These are phyloP conservation scores for Trypanosoma lewisi DNA, from an alignment of 208 protist species.

Conservation along the genomic window DNA sequence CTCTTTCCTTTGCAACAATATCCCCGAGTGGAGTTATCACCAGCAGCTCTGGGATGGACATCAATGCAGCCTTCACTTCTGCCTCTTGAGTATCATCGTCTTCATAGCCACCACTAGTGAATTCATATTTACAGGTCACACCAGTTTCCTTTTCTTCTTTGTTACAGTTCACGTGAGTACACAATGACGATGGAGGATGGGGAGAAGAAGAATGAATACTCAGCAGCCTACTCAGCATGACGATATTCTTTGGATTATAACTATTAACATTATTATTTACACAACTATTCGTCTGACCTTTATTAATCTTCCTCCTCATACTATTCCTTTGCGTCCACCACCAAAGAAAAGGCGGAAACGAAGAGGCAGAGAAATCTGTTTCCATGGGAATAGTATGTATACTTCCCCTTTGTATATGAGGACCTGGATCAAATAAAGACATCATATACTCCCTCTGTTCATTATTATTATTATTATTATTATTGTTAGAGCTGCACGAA, in stretches of 20 bases:
- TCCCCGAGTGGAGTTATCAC: constrained; percentile 3
- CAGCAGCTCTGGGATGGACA: constrained; percentile 6
- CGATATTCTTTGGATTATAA: too few relatives aligned
- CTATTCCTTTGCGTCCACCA: constrained; percentile 16
- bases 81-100: background rate
- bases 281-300: background rate
- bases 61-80: background rate
- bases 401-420: constrained; percentile 11
- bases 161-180: background rate
- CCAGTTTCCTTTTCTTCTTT: too few relatives aligned
- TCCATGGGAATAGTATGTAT: constrained; percentile 6
- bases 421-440: constrained; percentile 11
- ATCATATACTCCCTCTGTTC: constrained; percentile 8
- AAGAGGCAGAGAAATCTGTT: constrained; percentile 16
- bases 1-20: constrained; percentile 15
- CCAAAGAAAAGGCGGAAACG: constrained; percentile 22
- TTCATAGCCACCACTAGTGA: background rate
- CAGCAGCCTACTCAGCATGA: too few relatives aligned
- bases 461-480: background rate
- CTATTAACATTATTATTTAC: background rate
- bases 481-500: too few relatives aligned
- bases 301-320: background rate
- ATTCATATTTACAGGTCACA: too few relatives aligned
- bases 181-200: background rate
- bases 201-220: too few relatives aligned